A percentile compares a stretch with the other conserved stretches of the same genome.
phyloP scores from a whole-genome alignment of 1,139 yeast species.

The Geotrichum klebahnii region DNA sequence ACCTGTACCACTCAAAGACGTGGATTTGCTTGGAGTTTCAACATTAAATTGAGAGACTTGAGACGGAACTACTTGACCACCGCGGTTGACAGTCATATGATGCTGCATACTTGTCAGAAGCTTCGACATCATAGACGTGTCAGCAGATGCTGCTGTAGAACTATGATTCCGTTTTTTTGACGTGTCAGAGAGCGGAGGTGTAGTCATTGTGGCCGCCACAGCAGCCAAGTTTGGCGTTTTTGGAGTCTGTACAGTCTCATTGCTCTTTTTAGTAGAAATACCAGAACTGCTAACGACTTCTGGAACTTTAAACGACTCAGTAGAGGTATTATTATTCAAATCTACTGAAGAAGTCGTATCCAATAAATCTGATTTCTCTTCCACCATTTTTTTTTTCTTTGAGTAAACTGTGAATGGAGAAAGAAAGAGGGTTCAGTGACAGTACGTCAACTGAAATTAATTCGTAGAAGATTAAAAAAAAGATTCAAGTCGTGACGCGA shows the following conservation, averaged over 20 bases:
- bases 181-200: slow-evolving; percentile 11
- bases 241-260: slow-evolving; percentile 5
- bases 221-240: slow-evolving; percentile 8
- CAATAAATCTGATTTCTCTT: background rate
- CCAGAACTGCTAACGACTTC: background rate
- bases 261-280: background rate
- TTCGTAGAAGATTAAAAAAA: too few species aligned
- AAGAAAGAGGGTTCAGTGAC: background rate
- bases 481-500: too few species aligned
- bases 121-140: slow-evolving; percentile 2
- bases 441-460: background rate
- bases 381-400: too few species aligned
- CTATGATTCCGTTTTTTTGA: background rate
- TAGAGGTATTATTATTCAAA: too few species aligned
- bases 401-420: background rate
- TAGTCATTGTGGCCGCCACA: background rate
- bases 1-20: background rate
- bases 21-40: slow-evolving; percentile 4
- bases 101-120: slow-evolving; percentile 4
- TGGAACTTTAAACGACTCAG: background rate
- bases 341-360: too few species aligned
- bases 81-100: background rate
- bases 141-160: slow-evolving; percentile 1
- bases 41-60: background rate
- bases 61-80: too few species aligned